Evolutionary conservation across 495 filamentous ascomycete genomes (phyloP), one percentile per base, ranked within the genome.

Genomic region (Podospora comata): DNA sequence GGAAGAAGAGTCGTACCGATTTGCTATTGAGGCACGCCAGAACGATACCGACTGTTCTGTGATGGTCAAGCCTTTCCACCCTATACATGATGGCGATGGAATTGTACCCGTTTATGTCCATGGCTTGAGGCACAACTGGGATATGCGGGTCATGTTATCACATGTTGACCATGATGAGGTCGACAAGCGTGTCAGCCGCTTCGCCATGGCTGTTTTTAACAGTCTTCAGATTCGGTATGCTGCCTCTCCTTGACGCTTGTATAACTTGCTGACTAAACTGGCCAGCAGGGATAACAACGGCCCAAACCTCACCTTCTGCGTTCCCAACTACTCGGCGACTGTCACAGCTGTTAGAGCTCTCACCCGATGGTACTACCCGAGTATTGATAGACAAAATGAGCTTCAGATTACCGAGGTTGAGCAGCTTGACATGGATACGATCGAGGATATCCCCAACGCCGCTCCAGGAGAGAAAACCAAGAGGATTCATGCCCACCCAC

Each of bases 1-100:
- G 9, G 73, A 73, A 2, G 6, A 48, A 16, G 58, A 66, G 0
- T 13, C 15, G 2, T 18, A 18, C 4, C 53, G 28, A 18, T 82
- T 89, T 66, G 65, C 83, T 18, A 76, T 90, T 6, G 78, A 81
- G 5, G 76, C 90, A 7, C 75, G 77, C 2, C 75, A 90, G n/a
- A 76, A 86, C 32, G 61, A 27, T 71, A 79, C 76, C 4, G 71
- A n/a, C 53, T 26, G 82, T 62, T 67, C 67, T 0, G 70, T 71
- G 57, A 66, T 57, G 28, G 65, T 82, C 30, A 75, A 74, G 57
- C 48, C 53, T 4, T 27, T 53, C 34, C 23, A 39, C 44, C 16
- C 18, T 13, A 2, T 5, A 16, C 7, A n/a, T 34, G 16, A 4
- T 13, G 6, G 11, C 1, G 64, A 68, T 23, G 62, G 63, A 20